These are phyloP conservation scores for Eragrostis curvula DNA, from an alignment of 176 grass and related monocot species.

Conservation along the genomic window DNA sequence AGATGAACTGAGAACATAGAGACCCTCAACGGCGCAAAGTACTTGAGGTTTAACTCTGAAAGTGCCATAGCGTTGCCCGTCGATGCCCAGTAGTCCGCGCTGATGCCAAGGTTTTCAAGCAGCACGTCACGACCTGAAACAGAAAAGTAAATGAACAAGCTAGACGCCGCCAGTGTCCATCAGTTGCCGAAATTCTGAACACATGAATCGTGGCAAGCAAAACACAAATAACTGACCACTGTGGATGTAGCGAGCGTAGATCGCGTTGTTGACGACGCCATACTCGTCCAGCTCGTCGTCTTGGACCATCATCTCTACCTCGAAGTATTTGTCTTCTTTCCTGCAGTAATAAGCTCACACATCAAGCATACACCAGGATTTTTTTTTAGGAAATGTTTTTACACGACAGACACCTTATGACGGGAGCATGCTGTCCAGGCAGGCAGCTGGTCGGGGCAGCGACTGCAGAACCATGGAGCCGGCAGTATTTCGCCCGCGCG, in stretches of 20 bases:
- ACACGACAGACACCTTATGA: not conserved
- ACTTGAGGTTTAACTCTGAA: conserved; percentile 85
- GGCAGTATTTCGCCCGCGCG: not conserved
- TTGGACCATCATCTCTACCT: conserved; percentile 70
- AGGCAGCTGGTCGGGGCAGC: not conserved
- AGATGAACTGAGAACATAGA: not conserved
- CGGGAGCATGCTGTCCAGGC: not conserved
- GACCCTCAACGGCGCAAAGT: conserved; percentile 74
- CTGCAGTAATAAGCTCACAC: not conserved
- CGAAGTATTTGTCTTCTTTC: conserved; percentile 48
- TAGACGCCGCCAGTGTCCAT: too few relatives aligned
- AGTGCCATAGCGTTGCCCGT: conserved; percentile 70
- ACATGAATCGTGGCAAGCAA: not conserved
- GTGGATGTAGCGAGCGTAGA: conserved; percentile 43
- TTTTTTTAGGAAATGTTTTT: too few relatives aligned
- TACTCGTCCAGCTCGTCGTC: conserved; percentile 88
- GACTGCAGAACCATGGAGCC: not conserved
- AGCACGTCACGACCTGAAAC: conserved; percentile 75
- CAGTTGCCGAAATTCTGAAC: not conserved
- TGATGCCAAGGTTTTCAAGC: conserved; percentile 64
- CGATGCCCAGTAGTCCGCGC: conserved; percentile 55
- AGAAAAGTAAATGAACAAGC: conserved; percentile 3
- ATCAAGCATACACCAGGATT: too few relatives aligned
- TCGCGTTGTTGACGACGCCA: conserved; percentile 90
- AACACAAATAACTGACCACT: not conserved